Evolutionary conservation across 495 filamentous ascomycete species (phyloP), one percentile per base, ranked within the genome.

Genomic region (Amniculicola lignicola): DNA sequence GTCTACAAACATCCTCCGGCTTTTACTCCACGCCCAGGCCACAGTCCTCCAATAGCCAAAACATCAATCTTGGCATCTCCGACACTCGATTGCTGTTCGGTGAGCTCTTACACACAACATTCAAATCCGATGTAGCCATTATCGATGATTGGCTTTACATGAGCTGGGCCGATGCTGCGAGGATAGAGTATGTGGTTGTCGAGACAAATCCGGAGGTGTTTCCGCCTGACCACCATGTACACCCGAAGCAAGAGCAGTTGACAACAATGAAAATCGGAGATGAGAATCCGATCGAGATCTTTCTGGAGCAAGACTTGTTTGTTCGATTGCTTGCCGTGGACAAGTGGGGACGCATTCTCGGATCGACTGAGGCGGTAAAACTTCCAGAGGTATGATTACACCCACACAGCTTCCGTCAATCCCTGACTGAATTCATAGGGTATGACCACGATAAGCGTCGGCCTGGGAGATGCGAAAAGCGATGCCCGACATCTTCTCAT

Each of bases 151-250:
- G 24, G 12, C 12, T 27, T 4, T 50, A 48, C 25, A 35, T 61
- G 19, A 49, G 51, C 35, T 61, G 57, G 51, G 44, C 48, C 21
- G 57, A 44, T 12, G 42, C 57, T 2, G 56, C 51, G 2, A 36
- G 51, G 23, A 45, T 55, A 4, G n/a, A 49, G 11, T n/a, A 38
- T 23, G 55, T 41, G 57, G 43, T 51, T 14, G 15, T 56, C 2
- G 31, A 48, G 25, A 49, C 21, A 16, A 31, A 43, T 0, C 42
- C 47, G n/a, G 39, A 23, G 24, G 9, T 18, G 12, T 15, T 27
- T 4, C 16, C 9, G 7, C 23, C 12, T 5, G 22, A 24, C 16
- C 14, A 48, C 22, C 11, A 46, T 4, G 51, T n/a, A 3, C 14
- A 23, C 11, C n/a, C 4, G 16, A 48, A 35, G 52, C 40, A 24